Evolutionary conservation across 2,329 filamentous ascomycete genomes (phyloP), one percentile per base, ranked within the genome.

Genomic region (Hypomyces perniciosus): DNA sequence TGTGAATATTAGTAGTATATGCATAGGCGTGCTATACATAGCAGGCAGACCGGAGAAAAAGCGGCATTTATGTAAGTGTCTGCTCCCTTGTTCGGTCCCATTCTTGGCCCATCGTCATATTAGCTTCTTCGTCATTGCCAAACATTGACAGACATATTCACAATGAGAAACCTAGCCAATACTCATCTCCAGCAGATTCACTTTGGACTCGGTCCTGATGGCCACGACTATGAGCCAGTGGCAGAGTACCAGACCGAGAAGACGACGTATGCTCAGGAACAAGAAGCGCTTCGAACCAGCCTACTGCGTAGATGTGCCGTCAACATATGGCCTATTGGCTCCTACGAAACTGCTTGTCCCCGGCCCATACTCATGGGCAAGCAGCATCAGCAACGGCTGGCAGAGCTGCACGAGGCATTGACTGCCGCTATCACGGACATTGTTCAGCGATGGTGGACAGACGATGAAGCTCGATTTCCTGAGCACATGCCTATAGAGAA

Each of bases 361-460:
- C 61, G 64, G 2, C 70, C 70, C 1, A 61, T 72, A 2, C 64
- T 71, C 9, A 54, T 69, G 6, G 54, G 57, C 3, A 42, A 57
- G 1, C 44, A 63, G 13, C 68, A 71, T 8, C 55, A 66, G 13
- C 33, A 56, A 10, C 63, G 66, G 40, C 34, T 71, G 26, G 44
- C 54, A 2, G 50, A 58, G 6, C 44, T 72, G 4, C 65, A 66
- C 13, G 57, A 62, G 7, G 61, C 65, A 2, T 47, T 72, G 29
- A 63, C 62, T 2, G 30, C 46, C 2, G 67, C 69, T 5, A 53
- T 72, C 8, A 55, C 53, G 2, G 62, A 70, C 43, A 67, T 72
- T 48, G 66, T 73, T 9, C 51, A 60, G 31, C 61, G 69, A 4
- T 73, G 70, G 70, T 73, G 68, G 68, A 55, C 44, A 3, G 68